Evolutionary conservation across 306 rosid genomes (phyloP), one percentile per base, ranked within the genome.

Genomic region (Abrus pulchellus): DNA sequence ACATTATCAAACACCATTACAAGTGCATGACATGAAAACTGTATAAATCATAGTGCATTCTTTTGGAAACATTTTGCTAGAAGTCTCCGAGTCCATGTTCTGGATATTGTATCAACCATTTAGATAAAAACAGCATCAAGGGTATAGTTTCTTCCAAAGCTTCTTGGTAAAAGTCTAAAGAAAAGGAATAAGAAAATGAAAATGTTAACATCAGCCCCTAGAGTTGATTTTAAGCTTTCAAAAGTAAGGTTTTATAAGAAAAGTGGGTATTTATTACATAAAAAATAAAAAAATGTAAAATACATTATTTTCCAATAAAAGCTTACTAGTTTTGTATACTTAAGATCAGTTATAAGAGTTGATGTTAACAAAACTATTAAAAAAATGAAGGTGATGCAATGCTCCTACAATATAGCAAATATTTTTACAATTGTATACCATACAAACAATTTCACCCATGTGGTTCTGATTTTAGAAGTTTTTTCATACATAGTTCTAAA

Each of bases 381-480:
- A 6, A 47, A 72, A 36, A 11, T 9, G 9, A 54, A 72, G 33
- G 34, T 10, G 20, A 54, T 72, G 61, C 50, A 72, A 36, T 54
- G 47, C 65, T 53, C 53, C 60, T 32, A 48, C 41, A 49, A n/a
- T 48, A 69, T 32, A 48, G 27, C 6, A 69, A 3, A 11, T 11
- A n/a, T 6, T 48, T 29, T 53, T 14, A 70, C 53, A 20, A 45
- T 44, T 44, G 34, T 75, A 30, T 60, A 8, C 5, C 36, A 45
- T n/a, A 59, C 63, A 76, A 9, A 34, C 38, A 50, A 52, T 50
- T 34, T 52, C 55, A 20, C 6, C 9, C 0, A 49, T 52, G 80
- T 36, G 13, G 6, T 47, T 75, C 64, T 63, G 41, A 38, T 36
- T 64, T 60, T 60, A 29, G 79, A 57, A 59, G n/a, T 36, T 59